Evolutionary conservation across 129 eudicot genomes (phyloP), one percentile per base, ranked within the genome.

Genomic region (Calendula officinalis): DNA sequence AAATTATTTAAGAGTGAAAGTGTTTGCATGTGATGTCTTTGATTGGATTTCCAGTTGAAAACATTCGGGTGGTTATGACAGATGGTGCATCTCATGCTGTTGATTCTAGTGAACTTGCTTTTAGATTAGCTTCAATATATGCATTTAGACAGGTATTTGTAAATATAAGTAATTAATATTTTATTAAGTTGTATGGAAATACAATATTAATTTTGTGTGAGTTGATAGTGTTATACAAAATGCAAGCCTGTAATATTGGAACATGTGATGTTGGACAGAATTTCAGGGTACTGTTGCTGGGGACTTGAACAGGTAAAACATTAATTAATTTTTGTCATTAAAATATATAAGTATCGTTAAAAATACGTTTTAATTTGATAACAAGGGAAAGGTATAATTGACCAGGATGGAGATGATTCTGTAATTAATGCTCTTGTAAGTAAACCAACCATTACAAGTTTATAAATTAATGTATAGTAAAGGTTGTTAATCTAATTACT

Each of bases 41-140:
- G 55, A 87, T 91, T 75, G 98, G 98, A 52, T 86, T 82, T 68
- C 98, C 98, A 51, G 98, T 91, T 60, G 98, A 91, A 65, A 82
- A 87, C 51, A 70, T 87, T 3, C 94, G 84, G 32, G 67, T 87
- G 37, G 87, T 75, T 50, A 69, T 91, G 68, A 91, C 89, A 10
- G 98, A 91, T 67, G 96, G 98, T 48, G 82, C 87, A 50, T 72
- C 96, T 41, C 98, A 91, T 77, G 75, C 88, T 42, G 98, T 87
- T 76, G 98, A 91, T 84, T 30, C 99, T 43, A 94, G 97, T 86
- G 99, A 94, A 78, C 99, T 94, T 60, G 99, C 99, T 70, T 94
- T 94, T 72, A 94, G 88, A 75, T 70, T 94, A 66, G 99, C 99
- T 68, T 66, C 99, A 40, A 89, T 94, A 40, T 94, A 94, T 79